A percentile compares a stretch with the other conserved stretches of the same genome.
These are phyloP conservation scores for Cladosporium cucumerinum DNA, from an alignment of 2,329 filamentous ascomycete genomes.

Conservation along the genomic window DNA sequence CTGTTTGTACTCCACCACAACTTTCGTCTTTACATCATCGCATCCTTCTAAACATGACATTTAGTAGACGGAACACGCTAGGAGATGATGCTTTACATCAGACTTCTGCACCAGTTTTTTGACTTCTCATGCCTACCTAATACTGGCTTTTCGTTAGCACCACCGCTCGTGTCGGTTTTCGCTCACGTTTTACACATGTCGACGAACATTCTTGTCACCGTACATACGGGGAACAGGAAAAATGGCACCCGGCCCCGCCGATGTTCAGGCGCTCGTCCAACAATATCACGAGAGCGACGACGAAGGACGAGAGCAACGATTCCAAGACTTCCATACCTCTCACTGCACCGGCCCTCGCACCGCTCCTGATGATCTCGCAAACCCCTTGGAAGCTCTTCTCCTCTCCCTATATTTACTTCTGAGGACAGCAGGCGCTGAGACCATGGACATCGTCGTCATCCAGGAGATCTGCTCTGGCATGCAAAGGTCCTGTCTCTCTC, in stretches of 20 bases:
- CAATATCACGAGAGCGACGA: background rate
- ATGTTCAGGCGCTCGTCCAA: background rate
- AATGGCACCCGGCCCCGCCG: background rate
- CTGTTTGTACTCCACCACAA: background rate
- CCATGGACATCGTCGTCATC: background rate
- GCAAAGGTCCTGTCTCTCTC: background rate
- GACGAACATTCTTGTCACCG: background rate
- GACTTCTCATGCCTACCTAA: background rate
- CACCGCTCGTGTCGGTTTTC: background rate
- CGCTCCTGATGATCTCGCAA: background rate
- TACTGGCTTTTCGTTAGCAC: background rate
- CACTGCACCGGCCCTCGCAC: background rate
- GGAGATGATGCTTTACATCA: background rate
- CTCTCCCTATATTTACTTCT: background rate
- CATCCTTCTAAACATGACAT: too few species aligned
- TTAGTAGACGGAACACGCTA: background rate
- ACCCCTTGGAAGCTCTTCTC: background rate
- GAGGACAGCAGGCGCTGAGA: background rate
- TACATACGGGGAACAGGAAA: background rate
- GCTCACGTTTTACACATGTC: background rate
- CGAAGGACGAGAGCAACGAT: background rate
- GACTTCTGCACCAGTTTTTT: background rate
- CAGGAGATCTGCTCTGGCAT: background rate
- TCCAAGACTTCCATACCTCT: background rate
- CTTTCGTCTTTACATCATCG: background rate